Conservation (phyloP, 371 early-diverging fungal species). For the Capniomyces stellatus region DNA sequence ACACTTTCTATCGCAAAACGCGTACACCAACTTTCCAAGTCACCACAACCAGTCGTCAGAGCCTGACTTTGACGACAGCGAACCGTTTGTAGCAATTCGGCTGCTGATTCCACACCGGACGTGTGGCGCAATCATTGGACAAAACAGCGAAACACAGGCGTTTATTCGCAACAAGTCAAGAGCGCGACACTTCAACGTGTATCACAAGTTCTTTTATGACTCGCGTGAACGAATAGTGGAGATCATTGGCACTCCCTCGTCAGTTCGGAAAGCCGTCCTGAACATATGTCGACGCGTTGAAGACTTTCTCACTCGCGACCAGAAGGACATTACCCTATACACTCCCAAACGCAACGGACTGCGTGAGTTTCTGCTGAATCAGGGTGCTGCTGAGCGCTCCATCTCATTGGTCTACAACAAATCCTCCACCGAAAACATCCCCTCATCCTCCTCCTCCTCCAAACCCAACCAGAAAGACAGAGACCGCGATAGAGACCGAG, state of each 20-base stretch:
- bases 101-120: conserved; percentile 24
- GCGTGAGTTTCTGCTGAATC: conserved; percentile 20
- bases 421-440: not conserved
- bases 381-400: conserved; percentile 11
- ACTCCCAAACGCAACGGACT: conserved; percentile 21
- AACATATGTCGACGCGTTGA: conserved; percentile 17
- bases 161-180: conserved; percentile 17
- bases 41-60: not conserved
- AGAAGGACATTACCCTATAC: conserved; percentile 17
- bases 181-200: conserved; percentile 20
- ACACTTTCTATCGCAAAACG: conserved; percentile 25
- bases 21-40: conserved; percentile 20
- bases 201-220: conserved; percentile 22
- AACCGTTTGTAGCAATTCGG: conserved; percentile 21
- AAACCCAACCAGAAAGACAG: not conserved
- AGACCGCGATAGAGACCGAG: too few relatives aligned
- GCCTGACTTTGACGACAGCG: conserved; percentile 16
- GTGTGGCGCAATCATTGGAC: conserved; percentile 25
- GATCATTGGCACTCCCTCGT: conserved; percentile 22
- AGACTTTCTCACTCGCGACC: conserved; percentile 20
- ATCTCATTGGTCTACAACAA: not conserved
- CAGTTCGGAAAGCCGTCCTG: conserved; percentile 13
- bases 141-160: conserved; percentile 24
- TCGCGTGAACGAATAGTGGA: conserved; percentile 27
- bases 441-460: not conserved